Conservation (phyloP, 495 filamentous ascomycete genomes). For the Recurvomyces mirabilis region DNA sequence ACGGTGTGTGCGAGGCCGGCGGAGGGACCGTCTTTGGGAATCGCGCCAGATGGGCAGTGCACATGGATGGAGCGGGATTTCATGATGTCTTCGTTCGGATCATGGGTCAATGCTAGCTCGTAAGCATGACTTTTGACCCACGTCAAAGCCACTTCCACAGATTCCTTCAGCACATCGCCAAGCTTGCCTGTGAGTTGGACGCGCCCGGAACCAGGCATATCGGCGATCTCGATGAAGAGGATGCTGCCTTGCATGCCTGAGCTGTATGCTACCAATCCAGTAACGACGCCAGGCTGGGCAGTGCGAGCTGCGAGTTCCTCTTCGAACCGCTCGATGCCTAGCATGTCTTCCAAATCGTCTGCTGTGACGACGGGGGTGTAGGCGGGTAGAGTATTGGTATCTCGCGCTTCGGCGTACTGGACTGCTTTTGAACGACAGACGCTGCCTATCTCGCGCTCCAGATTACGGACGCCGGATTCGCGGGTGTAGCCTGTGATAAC, state of each 20-base stretch:
- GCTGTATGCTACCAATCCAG: slow-evolving; percentile 92
- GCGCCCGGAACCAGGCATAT: slow-evolving; percentile 87
- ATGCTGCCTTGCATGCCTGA: slow-evolving; percentile 91
- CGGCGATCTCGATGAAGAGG: slow-evolving; percentile 94
- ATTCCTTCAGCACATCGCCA: slow-evolving; percentile 96
- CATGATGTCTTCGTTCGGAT: slow-evolving; percentile 86
- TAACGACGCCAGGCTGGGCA: slow-evolving; percentile 85
- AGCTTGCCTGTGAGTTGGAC: slow-evolving; percentile 97
- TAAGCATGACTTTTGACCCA: slow-evolving; percentile 97
- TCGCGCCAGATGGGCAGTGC: slow-evolving; percentile 88
- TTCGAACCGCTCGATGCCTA: slow-evolving; percentile 89
- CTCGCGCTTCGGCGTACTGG: slow-evolving; percentile 80
- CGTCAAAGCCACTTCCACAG: slow-evolving; percentile 84
- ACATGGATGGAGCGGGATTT: slow-evolving; percentile 90
- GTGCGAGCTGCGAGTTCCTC: slow-evolving; percentile 89
- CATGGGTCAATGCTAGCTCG: slow-evolving; percentile 71
- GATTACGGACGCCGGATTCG: slow-evolving; percentile 92
- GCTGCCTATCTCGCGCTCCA: slow-evolving; percentile 89
- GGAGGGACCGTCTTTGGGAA: slow-evolving; percentile 84
- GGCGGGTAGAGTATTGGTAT: slow-evolving; percentile 51
- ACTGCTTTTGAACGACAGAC: slow-evolving; percentile 94
- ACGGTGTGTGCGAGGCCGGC: slow-evolving; percentile 91
- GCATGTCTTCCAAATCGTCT: slow-evolving; percentile 75
- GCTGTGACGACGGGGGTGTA: slow-evolving; percentile 67
- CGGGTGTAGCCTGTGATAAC: slow-evolving; percentile 94